phyloP scores from a whole-genome alignment of 257 asterid species.

The Scutellaria baicalensis region DNA sequence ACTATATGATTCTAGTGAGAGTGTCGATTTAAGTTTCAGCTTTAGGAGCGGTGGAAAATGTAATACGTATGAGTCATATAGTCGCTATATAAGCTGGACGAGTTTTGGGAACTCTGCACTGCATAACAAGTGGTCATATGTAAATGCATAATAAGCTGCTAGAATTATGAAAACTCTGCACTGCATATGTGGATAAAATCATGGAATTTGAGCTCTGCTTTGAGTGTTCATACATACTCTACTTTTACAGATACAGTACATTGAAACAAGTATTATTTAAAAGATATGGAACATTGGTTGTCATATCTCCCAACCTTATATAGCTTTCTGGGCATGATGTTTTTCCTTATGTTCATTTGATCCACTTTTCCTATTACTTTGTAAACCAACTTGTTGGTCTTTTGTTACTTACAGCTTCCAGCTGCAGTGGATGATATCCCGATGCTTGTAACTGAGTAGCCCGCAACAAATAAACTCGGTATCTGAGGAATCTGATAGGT shows the following conservation, averaged over 20 bases:
- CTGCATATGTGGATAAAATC: background rate
- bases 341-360: background rate
- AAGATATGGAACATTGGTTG: background rate
- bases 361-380: background rate
- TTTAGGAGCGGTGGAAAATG: background rate
- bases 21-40: background rate
- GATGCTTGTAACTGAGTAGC: conserved; percentile 47
- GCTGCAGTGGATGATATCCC: conserved; percentile 36
- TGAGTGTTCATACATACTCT: background rate
- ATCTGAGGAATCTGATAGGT: background rate
- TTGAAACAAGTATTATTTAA: background rate
- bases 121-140: background rate
- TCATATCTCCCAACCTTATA: background rate
- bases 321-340: background rate
- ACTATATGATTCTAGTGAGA: background rate
- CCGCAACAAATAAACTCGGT: background rate
- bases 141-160: background rate
- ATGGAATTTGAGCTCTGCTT: background rate
- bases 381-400: background rate
- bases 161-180: background rate
- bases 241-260: background rate
- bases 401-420: conserved; percentile 29
- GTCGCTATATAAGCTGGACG: background rate
- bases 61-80: background rate
- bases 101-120: background rate